Percentiles rank a stretch among this genome's conserved stretches.
phyloP scores from a whole-genome alignment of 2,329 filamentous ascomycete species.

The Leptodontidium sp. region DNA sequence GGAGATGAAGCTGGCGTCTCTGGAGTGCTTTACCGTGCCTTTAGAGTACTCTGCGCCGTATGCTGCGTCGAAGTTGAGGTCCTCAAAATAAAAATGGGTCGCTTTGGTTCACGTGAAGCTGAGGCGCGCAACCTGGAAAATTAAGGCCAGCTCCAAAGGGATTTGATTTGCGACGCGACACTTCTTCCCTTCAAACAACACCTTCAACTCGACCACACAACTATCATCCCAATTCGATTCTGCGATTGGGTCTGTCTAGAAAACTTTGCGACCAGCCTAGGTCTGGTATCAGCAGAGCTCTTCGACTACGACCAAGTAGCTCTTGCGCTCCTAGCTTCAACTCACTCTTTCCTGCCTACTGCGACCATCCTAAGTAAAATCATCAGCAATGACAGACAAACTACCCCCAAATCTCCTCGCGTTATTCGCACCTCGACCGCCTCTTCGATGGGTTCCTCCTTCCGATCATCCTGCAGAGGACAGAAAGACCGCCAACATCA shows the following conservation, averaged over 20 bases:
- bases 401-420: conserved; percentile 90
- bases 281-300: conserved; percentile 2
- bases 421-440: conserved; percentile 93
- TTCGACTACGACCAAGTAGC: not conserved
- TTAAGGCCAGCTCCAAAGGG: conserved; percentile 4
- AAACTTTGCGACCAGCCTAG: conserved; percentile 7
- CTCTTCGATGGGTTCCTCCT: conserved; percentile 87
- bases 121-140: not conserved
- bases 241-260: not conserved
- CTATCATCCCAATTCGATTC: not conserved
- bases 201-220: not conserved
- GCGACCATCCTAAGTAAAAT: conserved; percentile 8
- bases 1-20: not conserved
- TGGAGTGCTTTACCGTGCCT: not conserved
- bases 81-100: conserved; percentile 4
- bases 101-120: conserved; percentile 9
- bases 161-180: conserved; percentile 12
- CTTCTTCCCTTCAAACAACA: not conserved
- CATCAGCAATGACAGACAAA: conserved; percentile 85
- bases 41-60: not conserved
- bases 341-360: conserved; percentile 8
- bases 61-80: not conserved
- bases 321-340: not conserved
- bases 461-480: conserved; percentile 84
- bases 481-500: conserved; percentile 76